Evolutionary conservation across 371 early-diverging fungal species (phyloP), one percentile per base, ranked within the genome.

Genomic region (Rhizopus stolonifer): DNA sequence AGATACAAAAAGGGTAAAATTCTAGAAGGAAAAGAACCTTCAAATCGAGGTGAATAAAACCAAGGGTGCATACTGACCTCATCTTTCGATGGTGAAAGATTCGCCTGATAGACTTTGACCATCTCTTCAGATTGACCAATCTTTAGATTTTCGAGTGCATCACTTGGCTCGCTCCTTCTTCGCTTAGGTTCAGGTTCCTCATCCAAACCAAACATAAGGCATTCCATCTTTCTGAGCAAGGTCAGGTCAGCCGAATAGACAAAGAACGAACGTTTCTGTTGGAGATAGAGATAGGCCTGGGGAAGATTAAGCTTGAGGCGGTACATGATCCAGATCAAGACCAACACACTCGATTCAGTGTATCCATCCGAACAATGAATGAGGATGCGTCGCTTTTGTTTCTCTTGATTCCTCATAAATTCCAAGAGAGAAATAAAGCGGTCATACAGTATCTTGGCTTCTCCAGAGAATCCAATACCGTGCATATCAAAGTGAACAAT

Each of bases 341-440:
- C 74, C 13, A 85, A 25, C 15, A 81, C 39, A 29, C 80, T 77
- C 1, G 80, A 74, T 47, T 85, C 86, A 0, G 82, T 83, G 44
- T 85, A 85, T 10, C 84, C 86, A 40, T 85, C 86, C 2, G 78
- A 64, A 38, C 84, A 85, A 49, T 85, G 82, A 40, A 85, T 76
- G 26, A 85, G 52, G 7, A 81, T 73, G 3, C 59, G 65, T 3
- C 79, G 68, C 9, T 70, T 60, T 4, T 49, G 19, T 0, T 47
- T 52, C n/a, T 64, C 49, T 55, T 77, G 70, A 18, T 67, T 56
- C 22, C 69, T 63, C 52, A 81, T 65, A 57, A 77, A 68, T 23
- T 45, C 52, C 49, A 79, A 46, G 46, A 85, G 32, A n/a, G 52
- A 56, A 1, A 56, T 23, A 1, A 78, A 32, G 0, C 61, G 55